A percentile compares a stretch with the other conserved stretches of the same genome.
Conservation (phyloP, 2,329 filamentous ascomycete genomes). For the Arachnomyces sp. region DNA sequence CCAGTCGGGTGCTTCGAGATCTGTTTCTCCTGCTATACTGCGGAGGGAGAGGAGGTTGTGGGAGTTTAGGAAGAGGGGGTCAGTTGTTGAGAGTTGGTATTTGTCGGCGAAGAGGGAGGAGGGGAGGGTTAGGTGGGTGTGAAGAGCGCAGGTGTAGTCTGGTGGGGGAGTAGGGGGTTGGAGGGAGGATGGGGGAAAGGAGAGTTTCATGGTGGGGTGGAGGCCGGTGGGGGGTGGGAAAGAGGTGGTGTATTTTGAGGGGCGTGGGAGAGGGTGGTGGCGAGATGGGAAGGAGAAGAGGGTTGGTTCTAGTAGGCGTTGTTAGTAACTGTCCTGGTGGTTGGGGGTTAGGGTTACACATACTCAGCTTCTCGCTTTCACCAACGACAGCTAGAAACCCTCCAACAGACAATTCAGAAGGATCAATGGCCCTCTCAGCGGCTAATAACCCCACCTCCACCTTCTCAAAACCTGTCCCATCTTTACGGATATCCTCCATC, state of each 20-base stretch:
- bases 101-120: constrained; percentile 75
- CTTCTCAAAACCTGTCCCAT: constrained; percentile 36
- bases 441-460: constrained; percentile 76
- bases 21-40: constrained; percentile 65
- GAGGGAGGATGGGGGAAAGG: constrained; percentile 45
- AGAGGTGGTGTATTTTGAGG: constrained; percentile 50
- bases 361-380: constrained; percentile 59
- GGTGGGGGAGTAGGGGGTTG: constrained; percentile 31
- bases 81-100: constrained; percentile 60
- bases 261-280: constrained; percentile 52
- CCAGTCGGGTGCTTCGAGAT: constrained; percentile 86
- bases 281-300: constrained; percentile 78
- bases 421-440: constrained; percentile 49
- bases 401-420: constrained; percentile 67
- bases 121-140: constrained; percentile 77
- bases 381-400: constrained; percentile 73
- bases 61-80: constrained; percentile 63
- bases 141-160: constrained; percentile 58
- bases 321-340: constrained; percentile 8
- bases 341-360: constrained; percentile 14
- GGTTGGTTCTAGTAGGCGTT: constrained; percentile 50
- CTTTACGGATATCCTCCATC: constrained; percentile 37
- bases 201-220: constrained; percentile 70
- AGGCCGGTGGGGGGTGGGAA: constrained; percentile 70
- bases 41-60: constrained; percentile 66